phyloP scores from a whole-genome alignment of 1,139 yeast genomes.

The Starmera stellimalicola region DNA sequence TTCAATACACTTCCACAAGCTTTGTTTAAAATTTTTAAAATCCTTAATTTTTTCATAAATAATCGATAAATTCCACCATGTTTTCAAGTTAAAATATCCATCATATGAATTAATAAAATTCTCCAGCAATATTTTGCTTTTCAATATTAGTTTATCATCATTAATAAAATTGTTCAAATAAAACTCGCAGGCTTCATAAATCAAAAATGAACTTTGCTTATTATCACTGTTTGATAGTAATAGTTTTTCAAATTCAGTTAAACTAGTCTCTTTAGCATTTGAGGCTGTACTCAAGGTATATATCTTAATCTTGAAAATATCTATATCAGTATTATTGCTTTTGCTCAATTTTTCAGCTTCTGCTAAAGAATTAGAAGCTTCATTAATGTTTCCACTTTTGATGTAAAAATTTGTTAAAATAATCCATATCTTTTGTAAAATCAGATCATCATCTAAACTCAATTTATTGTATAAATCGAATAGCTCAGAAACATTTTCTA shows the following conservation, averaged over 20 bases:
- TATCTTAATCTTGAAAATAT: constrained; percentile 15
- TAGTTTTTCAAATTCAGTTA: constrained; percentile 62
- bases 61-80: constrained; percentile 64
- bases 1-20: constrained; percentile 60
- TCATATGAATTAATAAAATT: constrained; percentile 38
- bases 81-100: constrained; percentile 55
- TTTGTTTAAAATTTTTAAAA: constrained; percentile 36
- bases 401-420: constrained; percentile 62
- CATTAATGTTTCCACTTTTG: constrained; percentile 43
- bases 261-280: constrained; percentile 31
- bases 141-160: constrained; percentile 30
- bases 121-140: constrained; percentile 57
- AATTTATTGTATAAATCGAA: constrained; percentile 51
- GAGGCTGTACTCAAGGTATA: too few species aligned
- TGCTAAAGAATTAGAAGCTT: constrained; percentile 62
- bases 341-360: constrained; percentile 46
- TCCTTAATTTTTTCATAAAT: constrained; percentile 59
- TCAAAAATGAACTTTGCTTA: neutral
- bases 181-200: neutral
- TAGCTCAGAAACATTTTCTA: constrained; percentile 59
- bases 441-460: constrained; percentile 32
- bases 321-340: constrained; percentile 9
- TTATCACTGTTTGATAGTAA: constrained; percentile 18
- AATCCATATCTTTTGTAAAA: constrained; percentile 63
- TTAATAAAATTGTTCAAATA: constrained; percentile 19